These are phyloP conservation scores for Chytridiales sp. DNA, from an alignment of 371 early-diverging fungal species.

Conservation along the genomic window DNA sequence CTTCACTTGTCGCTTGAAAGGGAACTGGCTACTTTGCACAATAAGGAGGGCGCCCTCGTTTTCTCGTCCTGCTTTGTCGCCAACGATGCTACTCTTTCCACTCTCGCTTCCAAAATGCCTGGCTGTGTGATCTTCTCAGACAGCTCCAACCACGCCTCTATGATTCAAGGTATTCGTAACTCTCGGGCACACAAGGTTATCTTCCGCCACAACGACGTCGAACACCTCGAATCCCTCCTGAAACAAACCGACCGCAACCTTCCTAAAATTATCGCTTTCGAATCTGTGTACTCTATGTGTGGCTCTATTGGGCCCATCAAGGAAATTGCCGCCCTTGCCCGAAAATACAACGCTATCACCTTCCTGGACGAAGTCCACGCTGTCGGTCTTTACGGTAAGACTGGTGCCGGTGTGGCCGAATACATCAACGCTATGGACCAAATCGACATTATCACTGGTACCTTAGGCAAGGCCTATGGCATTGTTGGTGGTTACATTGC, in stretches of 20 bases:
- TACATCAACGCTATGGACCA: constrained; percentile 89
- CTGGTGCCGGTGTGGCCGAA: constrained; percentile 96
- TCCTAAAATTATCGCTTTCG: constrained; percentile 97
- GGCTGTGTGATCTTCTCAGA: constrained; percentile 94
- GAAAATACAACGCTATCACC: constrained; percentile 96
- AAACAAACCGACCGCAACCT: constrained; percentile 71
- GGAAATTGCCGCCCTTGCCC: constrained; percentile 88
- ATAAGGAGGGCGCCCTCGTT: constrained; percentile 89
- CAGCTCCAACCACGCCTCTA: constrained; percentile 94
- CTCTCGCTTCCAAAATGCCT: constrained; percentile 88
- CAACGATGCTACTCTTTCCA: constrained; percentile 94
- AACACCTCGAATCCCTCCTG: constrained; percentile 83
- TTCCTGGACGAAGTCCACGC: constrained; percentile 98
- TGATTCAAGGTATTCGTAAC: constrained; percentile 98
- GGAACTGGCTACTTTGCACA: constrained; percentile 90
- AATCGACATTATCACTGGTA: constrained; percentile 96
- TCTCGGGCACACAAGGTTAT: constrained; percentile 86
- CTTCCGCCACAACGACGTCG: constrained; percentile 94
- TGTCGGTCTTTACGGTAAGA: constrained; percentile 97
- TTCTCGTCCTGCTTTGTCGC: constrained; percentile 99
- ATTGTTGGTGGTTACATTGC: constrained; percentile 96
- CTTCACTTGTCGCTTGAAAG: constrained; percentile 90
- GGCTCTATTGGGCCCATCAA: constrained; percentile 96
- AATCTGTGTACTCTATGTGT: constrained; percentile 98
- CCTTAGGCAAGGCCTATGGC: constrained; percentile 97